Evolutionary conservation across 208 protist genomes (phyloP), one percentile per base, ranked within the genome.

Genomic region (Leishmania guyanensis): DNA sequence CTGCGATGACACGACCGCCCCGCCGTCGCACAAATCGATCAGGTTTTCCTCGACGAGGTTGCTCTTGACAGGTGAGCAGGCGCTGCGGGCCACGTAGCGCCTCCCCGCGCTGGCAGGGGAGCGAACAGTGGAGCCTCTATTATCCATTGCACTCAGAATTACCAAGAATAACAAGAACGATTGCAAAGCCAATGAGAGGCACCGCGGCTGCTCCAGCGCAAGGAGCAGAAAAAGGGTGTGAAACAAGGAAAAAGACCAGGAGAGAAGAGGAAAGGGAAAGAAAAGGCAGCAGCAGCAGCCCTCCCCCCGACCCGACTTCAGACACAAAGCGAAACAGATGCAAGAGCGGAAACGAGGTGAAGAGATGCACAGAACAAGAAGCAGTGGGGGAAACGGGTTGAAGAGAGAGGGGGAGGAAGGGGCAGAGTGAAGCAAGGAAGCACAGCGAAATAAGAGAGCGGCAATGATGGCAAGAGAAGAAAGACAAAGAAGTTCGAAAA

Each of bases 41-140:
- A 84, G 10, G 22, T 48, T 77, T 22, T 43, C 66, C 54, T 84
- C 81, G n/a, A 84, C 71, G 3, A 72, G 33, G 56, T 77, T 51
- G 17, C 22, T 68, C 50, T 80, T 79, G n/a, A 53, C 48, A 20
- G 76, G 53, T 29, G 56, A 62, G 50, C 69, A 73, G 2, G 60
- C 22, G n/a, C 16, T 14, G 46, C 56, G 69, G 2, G 66, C 36
- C 50, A 65, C 26, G 68, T 70, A 84, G 65, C 53, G 56, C 74
- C 72, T 72, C 58, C 79, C 80, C 43, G 12, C 46, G 56, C 26
- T 74, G 26, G 39, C 16, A 14, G 72, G 17, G 5, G 66, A 39
- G 29, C 53, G 20, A 17, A 17, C 46, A 10, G 54, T 22, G 16
- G 69, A 46, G 16, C 9, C 5, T 20, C 64, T 33, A 5, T 33